Conservation (phyloP, 495 filamentous ascomycete species). For the Halenospora varia region DNA sequence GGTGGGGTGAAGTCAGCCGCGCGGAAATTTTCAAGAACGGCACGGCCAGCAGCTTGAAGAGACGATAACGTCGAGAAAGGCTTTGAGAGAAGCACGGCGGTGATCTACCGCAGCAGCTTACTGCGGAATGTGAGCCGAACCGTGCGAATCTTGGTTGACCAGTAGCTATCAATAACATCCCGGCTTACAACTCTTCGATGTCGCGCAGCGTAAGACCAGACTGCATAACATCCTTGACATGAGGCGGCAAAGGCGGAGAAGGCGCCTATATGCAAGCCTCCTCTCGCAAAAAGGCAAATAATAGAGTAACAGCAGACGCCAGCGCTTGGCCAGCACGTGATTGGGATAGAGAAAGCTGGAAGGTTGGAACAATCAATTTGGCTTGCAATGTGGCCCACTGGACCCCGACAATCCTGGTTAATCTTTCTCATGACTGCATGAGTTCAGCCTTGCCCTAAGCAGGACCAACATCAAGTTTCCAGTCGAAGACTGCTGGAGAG, state of each 20-base stretch:
- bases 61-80: background rate
- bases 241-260: conserved; percentile 12
- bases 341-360: too few relatives aligned
- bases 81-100: background rate
- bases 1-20: background rate
- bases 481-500: background rate
- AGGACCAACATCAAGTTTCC: background rate
- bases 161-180: background rate
- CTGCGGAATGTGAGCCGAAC: conserved; percentile 10
- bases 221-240: conserved; percentile 9
- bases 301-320: background rate
- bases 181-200: background rate
- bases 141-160: background rate
- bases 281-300: background rate
- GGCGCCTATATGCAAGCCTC: background rate
- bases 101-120: conserved; percentile 6
- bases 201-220: background rate
- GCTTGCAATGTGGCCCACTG: too few relatives aligned
- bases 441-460: background rate
- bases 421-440: background rate
- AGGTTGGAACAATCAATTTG: too few relatives aligned
- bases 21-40: background rate
- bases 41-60: background rate
- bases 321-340: too few relatives aligned
- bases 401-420: background rate